Evolutionary conservation across 192 early-diverging fungal species (phyloP).

Genomic region (Linnemannia hyalina): DNA sequence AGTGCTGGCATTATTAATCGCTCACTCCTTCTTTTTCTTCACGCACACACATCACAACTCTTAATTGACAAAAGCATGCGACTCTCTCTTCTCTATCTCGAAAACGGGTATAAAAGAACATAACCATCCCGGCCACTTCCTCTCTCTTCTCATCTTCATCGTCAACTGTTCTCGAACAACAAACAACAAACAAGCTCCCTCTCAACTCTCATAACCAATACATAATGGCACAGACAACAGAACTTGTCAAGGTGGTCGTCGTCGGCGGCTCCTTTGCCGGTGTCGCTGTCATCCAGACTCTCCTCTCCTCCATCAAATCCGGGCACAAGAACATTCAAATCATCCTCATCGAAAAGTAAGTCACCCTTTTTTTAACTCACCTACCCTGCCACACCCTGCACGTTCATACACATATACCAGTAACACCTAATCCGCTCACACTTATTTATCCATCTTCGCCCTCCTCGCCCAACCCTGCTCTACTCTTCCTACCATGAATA

Average conservation of each 20-base stretch:
- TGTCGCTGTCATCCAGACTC: constrained; percentile 26
- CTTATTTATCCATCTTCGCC: background rate
- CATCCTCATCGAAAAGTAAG: constrained; percentile 43
- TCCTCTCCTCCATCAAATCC: constrained; percentile 17
- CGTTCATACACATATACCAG: background rate
- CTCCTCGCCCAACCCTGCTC: no score
- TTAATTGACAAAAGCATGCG: background rate
- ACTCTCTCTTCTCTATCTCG: background rate
- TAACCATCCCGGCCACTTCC: background rate
- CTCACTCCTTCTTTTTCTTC: background rate
- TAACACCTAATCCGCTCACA: background rate
- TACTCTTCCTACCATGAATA: background rate
- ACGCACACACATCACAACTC: background rate
- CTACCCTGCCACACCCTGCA: background rate
- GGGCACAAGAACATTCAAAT: constrained; percentile 30
- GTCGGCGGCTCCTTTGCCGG: constrained; percentile 51
- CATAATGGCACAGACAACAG: background rate
- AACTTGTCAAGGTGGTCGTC: constrained; percentile 40
- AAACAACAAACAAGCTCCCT: background rate
- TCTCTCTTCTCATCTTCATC: background rate
- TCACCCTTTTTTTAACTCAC: background rate
- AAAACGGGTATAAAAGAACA: background rate
- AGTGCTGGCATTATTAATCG: background rate
- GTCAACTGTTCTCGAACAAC: background rate
- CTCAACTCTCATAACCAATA: background rate